phyloP scores from a whole-genome alignment of 1,284 basidiomycete species.

The Apiotrichum gamsii region DNA sequence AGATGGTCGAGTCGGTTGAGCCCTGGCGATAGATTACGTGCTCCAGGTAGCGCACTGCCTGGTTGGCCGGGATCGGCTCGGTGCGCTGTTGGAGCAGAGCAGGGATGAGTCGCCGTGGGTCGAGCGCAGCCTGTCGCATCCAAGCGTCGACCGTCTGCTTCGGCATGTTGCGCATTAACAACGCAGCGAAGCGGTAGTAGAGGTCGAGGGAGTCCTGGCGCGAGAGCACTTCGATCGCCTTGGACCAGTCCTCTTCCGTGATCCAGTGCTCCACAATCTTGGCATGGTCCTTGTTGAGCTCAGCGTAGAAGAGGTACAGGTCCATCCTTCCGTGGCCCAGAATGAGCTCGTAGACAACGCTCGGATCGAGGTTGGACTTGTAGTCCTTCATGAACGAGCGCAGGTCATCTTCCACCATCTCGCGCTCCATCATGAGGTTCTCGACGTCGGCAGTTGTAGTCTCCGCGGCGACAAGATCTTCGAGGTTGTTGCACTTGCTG shows the following conservation, averaged over 20 bases:
- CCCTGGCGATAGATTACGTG: conserved; percentile 65
- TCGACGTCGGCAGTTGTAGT: conserved; percentile 77
- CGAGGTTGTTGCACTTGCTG: conserved; percentile 90
- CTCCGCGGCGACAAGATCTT: conserved; percentile 67
- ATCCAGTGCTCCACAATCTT: conserved; percentile 88
- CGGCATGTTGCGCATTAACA: conserved; percentile 78
- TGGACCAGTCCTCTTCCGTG: conserved; percentile 81
- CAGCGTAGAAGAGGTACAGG: conserved; percentile 86
- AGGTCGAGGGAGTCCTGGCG: conserved; percentile 79
- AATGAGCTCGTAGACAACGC: conserved; percentile 85
- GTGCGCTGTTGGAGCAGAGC: conserved; percentile 72
- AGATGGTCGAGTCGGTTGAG: conserved; percentile 77
- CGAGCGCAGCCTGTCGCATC: conserved; percentile 71
- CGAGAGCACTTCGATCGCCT: conserved; percentile 80
- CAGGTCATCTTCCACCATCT: conserved; percentile 86
- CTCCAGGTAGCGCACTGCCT: conserved; percentile 81
- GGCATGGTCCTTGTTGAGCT: conserved; percentile 69
- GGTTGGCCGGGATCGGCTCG: conserved; percentile 53
- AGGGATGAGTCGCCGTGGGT: conserved; percentile 80
- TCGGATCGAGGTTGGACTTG: conserved; percentile 76
- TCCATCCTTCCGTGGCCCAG: conserved; percentile 87
- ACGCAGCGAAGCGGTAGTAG: conserved; percentile 87
- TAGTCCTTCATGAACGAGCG: conserved; percentile 87
- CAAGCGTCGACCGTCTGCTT: conserved; percentile 87
- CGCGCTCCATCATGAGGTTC: conserved; percentile 72